Base-by-base conservation (phyloP, 257 asterid species). In the Forsythia viridissima region DNA sequence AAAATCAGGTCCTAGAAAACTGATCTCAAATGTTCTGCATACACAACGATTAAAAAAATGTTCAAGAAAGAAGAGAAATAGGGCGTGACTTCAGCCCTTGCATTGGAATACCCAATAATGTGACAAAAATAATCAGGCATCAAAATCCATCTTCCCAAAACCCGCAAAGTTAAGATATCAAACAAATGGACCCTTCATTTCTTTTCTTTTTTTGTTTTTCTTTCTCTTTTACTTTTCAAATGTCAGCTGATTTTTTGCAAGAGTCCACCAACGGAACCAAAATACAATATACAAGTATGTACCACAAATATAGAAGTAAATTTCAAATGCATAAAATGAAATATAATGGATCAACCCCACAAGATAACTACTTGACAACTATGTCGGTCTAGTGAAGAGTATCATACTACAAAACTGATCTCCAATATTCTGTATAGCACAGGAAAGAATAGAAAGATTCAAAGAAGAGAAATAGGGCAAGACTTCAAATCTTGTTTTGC, bases 401-500 rank as follows among this genome's bases (percentile, higher is more conserved):
- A 48, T 12, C 57, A 48, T 48, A 6, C 38, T 70, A 46, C 57
- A 63, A 82, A 66, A 52, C 72, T 4, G 52, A 55, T 40, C 11
- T 63, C 41, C 41, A 74, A 59, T 15, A 15, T 48, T 52, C 24
- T 69, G 69, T 21, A 59, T 43, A 34, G 46, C 75, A 75, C 73
- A 63, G 20, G 48, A 48, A 43, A 43, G 48, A 43, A 43, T 41
- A 74, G 40, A 39, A 39, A 39, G 42, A 20, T 55, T 57, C 30
- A 41, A 42, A 72, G 44, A 79, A 78, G 55, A 15, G 10, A 76
- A 8, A 34, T 8, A 34, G 10, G 75, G 68, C 44, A 48, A 52
- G 8, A 21, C 66, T 51, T 51, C 70, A n/a, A 4, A 34, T 16
- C 21, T 44, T 18, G 52, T 20, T 39, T 51, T 52, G 55, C 30